These are phyloP conservation scores for Neonectria neomacrospora DNA, from an alignment of 2,329 filamentous ascomycete genomes.

Conservation along the genomic window DNA sequence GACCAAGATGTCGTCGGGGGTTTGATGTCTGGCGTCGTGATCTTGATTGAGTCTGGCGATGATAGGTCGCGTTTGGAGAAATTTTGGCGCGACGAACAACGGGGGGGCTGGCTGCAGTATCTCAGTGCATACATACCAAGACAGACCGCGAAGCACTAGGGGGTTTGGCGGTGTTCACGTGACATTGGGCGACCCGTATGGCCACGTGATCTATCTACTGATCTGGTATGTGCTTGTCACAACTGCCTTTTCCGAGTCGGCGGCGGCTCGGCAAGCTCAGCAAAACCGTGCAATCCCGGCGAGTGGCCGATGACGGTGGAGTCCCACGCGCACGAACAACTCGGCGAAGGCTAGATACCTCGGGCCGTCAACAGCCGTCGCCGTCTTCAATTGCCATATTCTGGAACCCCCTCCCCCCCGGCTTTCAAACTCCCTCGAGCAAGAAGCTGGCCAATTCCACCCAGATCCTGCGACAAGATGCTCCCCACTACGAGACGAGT, in stretches of 20 bases:
- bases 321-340: constrained; percentile 23
- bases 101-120: constrained; percentile 30
- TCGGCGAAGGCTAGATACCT: constrained; percentile 46
- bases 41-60: constrained; percentile 43
- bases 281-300: constrained; percentile 40
- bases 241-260: constrained; percentile 20
- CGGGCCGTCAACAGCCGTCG: constrained; percentile 54
- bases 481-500: constrained; percentile 46
- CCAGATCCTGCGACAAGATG: constrained; percentile 42
- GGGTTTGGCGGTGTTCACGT: constrained; percentile 2
- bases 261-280: constrained; percentile 39
- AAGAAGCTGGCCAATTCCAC: constrained; percentile 31
- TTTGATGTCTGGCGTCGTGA: constrained; percentile 41
- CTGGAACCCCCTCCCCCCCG: constrained; percentile 15
- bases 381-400: constrained; percentile 31
- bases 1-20: constrained; percentile 24
- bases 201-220: neutral
- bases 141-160: neutral
- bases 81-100: constrained; percentile 52
- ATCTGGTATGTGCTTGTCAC: neutral
- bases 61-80: constrained; percentile 51
- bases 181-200: neutral
- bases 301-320: constrained; percentile 44
- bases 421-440: constrained; percentile 19
- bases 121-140: constrained; percentile 20